A percentile compares a stretch with the other conserved stretches of the same genome.
phyloP scores from a whole-genome alignment of 495 filamentous ascomycete species.

The Trichodelitschia bisporula region DNA sequence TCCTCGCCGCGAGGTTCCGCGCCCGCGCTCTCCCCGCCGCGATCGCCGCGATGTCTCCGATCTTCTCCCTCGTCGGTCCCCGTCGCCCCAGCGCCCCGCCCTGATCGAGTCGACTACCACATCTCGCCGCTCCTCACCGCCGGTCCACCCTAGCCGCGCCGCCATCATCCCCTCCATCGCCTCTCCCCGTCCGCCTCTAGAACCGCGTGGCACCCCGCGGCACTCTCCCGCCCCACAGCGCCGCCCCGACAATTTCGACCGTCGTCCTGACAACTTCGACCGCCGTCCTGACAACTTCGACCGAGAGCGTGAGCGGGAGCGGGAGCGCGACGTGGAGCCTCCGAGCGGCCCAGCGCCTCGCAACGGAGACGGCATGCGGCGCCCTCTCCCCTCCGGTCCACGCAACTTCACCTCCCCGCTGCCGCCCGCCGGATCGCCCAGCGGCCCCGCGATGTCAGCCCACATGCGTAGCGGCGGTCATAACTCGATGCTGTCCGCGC shows the following conservation, averaged over 20 bases:
- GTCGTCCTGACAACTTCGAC: conserved; percentile 1
- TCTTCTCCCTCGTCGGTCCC: too few species aligned
- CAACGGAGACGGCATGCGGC: conserved; percentile 4
- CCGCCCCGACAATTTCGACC: conserved; percentile 3
- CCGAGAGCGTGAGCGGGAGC: too few species aligned
- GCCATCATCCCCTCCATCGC: conserved; percentile 6
- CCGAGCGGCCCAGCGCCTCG: conserved; percentile 5
- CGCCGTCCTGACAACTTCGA: too few species aligned
- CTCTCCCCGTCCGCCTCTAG: conserved; percentile 2
- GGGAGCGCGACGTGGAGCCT: conserved; percentile 8
- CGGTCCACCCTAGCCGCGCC: conserved; percentile 15
- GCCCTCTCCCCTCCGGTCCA: conserved; percentile 11
- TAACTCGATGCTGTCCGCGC: conserved; percentile 28
- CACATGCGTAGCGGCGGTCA: conserved; percentile 27
- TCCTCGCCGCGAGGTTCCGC: too few species aligned
- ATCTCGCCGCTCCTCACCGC: conserved; percentile 18
- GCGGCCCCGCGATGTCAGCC: conserved; percentile 22
- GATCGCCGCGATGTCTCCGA: too few species aligned
- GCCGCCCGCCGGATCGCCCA: conserved; percentile 21
- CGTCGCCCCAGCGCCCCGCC: conserved; percentile 14
- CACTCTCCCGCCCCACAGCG: conserved; percentile 8
- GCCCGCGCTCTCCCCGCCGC: too few species aligned
- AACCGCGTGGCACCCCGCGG: conserved; percentile 2
- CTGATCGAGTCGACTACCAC: conserved; percentile 13
- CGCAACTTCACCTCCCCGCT: conserved; percentile 16